Conservation (phyloP, 2,329 filamentous ascomycete genomes). For the Trichoderma gracile region DNA sequence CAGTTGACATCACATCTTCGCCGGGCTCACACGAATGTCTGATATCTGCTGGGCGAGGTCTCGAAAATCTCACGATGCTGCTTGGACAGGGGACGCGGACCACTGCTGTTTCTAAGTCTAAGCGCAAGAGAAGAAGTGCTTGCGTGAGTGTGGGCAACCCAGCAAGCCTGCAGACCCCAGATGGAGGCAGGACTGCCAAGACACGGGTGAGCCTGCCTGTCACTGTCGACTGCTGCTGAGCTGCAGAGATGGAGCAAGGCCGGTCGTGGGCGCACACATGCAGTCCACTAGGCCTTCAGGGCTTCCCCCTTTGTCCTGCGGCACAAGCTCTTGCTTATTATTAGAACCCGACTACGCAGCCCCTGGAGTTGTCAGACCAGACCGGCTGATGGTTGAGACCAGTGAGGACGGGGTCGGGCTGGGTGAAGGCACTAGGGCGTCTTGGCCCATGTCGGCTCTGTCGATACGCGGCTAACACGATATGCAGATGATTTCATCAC, state of each 20-base stretch:
- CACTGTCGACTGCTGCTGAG: too few species aligned
- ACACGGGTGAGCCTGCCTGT: too few species aligned
- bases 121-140: too few species aligned
- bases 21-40: not conserved
- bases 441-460: not conserved
- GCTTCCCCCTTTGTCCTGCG: not conserved
- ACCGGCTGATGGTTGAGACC: constrained; percentile 10
- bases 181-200: not conserved
- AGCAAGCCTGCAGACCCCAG: not conserved
- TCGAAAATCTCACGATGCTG: constrained; percentile 14
- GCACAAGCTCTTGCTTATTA: not conserved
- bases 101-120: too few species aligned
- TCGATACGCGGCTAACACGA: constrained; percentile 20
- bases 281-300: constrained; percentile 1
- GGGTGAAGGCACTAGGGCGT: not conserved
- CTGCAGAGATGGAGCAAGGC: not conserved
- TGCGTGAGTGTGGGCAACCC: too few species aligned
- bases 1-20: constrained; percentile 22
- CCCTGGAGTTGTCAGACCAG: constrained; percentile 4
- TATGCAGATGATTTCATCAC: constrained; percentile 12
- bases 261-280: not conserved
- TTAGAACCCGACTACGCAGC: not conserved
- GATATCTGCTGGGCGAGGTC: constrained; percentile 1
- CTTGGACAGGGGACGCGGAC: not conserved
- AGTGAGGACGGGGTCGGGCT: constrained; percentile 5